A percentile compares a stretch with the other conserved stretches of the same genome.
Evolutionary conservation across 1,284 basidiomycete genomes (phyloP).

Genomic region (Macrocybe sp.): DNA sequence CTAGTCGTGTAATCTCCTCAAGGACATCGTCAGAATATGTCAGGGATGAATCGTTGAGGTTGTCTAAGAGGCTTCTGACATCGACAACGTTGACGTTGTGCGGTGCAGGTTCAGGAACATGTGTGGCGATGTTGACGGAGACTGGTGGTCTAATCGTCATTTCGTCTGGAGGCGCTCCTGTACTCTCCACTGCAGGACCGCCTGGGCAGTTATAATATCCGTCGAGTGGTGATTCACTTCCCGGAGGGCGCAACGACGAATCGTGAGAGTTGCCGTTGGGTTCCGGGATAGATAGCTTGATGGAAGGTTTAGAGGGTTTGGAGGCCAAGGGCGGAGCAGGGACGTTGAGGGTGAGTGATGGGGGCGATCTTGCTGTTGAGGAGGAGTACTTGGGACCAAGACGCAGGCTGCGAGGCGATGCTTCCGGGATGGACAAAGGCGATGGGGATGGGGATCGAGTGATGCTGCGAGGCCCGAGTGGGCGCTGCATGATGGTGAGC

Average conservation of each 20-base stretch:
- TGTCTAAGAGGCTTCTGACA: slow-evolving; percentile 35
- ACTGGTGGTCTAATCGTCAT: slow-evolving; percentile 48
- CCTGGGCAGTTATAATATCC: slow-evolving; percentile 33
- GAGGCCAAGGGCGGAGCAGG: slow-evolving; percentile 26
- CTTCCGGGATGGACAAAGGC: slow-evolving; percentile 20
- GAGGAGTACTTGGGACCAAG: slow-evolving; percentile 24
- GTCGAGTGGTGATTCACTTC: slow-evolving; percentile 24
- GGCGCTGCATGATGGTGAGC: slow-evolving; percentile 33
- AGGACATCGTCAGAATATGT: slow-evolving; percentile 69
- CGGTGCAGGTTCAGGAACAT: slow-evolving; percentile 27
- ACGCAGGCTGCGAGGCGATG: slow-evolving; percentile 28
- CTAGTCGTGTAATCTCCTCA: slow-evolving; percentile 71
- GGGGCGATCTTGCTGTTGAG: slow-evolving; percentile 21
- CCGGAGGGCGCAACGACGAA: slow-evolving; percentile 14
- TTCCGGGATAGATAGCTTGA: slow-evolving; percentile 24
- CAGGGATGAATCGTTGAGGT: slow-evolving; percentile 25
- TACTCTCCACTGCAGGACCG: slow-evolving; percentile 12
- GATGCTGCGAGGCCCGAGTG: slow-evolving; percentile 52
- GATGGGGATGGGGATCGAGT: slow-evolving; percentile 46
- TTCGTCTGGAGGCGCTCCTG: slow-evolving; percentile 39
- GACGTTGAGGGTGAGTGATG: slow-evolving; percentile 24
- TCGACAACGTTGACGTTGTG: slow-evolving; percentile 30
- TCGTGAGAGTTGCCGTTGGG: slow-evolving; percentile 17
- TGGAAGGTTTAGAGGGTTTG: slow-evolving; percentile 26
- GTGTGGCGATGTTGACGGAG: slow-evolving; percentile 14